Conservation (phyloP, 2,329 filamentous ascomycete genomes). For the Paraphaeosphaeria minitans region DNA sequence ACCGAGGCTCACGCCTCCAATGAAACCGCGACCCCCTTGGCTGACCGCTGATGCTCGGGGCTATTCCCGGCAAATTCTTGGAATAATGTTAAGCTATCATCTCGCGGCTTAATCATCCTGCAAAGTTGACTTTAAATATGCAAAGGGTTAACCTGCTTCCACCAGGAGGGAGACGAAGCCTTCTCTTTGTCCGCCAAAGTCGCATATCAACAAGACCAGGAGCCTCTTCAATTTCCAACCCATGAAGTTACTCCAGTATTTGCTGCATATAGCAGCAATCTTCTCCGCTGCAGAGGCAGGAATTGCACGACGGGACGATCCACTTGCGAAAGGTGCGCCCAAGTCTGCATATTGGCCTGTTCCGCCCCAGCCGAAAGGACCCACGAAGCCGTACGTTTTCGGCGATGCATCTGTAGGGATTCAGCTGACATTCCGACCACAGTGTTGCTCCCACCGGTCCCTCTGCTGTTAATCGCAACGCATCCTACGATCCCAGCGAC, state of each 20-base stretch:
- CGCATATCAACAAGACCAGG: neutral
- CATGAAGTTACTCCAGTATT: neutral
- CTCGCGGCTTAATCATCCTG: neutral
- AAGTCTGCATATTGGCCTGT: conserved; percentile 9
- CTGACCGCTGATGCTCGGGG: conserved; percentile 1
- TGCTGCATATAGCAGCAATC: neutral
- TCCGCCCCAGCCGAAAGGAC: neutral
- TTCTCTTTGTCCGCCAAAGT: neutral
- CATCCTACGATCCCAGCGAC: conserved; percentile 2
- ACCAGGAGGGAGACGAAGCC: neutral
- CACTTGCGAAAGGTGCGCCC: conserved; percentile 5
- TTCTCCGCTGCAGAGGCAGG: neutral
- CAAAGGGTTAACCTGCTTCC: neutral
- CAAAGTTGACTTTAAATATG: neutral
- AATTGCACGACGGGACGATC: neutral
- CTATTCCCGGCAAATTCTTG: neutral
- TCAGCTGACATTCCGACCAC: neutral
- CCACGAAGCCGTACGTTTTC: neutral
- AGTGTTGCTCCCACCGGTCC: conserved; percentile 1
- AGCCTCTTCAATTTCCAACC: neutral
- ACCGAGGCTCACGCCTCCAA: neutral
- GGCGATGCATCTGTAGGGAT: neutral
- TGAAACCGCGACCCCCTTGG: neutral
- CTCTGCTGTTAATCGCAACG: neutral
- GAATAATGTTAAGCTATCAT: neutral